Conservation (phyloP, 192 early-diverging fungal genomes). For the Piromyces finnis region DNA sequence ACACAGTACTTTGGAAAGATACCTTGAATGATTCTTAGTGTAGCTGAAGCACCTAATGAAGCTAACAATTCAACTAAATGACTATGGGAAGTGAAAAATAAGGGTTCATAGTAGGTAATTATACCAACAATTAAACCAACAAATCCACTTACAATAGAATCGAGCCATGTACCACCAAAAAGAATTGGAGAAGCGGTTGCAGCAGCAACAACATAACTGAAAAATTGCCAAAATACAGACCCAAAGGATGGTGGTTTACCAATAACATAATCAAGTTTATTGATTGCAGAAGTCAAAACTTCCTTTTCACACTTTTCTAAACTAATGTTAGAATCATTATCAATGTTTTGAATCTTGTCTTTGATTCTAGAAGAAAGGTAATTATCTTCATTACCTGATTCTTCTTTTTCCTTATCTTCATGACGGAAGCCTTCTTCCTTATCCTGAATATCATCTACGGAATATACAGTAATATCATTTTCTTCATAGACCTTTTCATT, state of each 20-base stretch:
- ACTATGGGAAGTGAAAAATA: not conserved
- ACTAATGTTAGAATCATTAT: not conserved
- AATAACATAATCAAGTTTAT: not conserved
- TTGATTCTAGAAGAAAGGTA: too few relatives aligned
- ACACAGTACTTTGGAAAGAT: not conserved
- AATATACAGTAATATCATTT: not conserved
- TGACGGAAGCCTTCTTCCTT: not conserved
- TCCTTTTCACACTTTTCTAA: not conserved
- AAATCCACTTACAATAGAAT: not conserved
- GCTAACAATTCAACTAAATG: not conserved
- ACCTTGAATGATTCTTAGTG: not conserved
- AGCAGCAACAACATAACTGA: not conserved
- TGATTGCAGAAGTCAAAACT: not conserved
- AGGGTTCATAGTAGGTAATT: not conserved
- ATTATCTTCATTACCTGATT: too few relatives aligned
- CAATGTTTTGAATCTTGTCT: not conserved
- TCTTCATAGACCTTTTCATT: not conserved
- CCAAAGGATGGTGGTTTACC: not conserved
- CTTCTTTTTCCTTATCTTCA: not conserved
- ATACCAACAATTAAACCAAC: not conserved
- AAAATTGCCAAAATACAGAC: not conserved
- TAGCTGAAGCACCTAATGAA: not conserved
- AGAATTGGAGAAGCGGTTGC: not conserved
- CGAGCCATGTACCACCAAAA: not conserved
- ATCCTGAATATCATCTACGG: not conserved